Conservation (phyloP, 2,329 filamentous ascomycete genomes). For the Whalleya microplaca region DNA sequence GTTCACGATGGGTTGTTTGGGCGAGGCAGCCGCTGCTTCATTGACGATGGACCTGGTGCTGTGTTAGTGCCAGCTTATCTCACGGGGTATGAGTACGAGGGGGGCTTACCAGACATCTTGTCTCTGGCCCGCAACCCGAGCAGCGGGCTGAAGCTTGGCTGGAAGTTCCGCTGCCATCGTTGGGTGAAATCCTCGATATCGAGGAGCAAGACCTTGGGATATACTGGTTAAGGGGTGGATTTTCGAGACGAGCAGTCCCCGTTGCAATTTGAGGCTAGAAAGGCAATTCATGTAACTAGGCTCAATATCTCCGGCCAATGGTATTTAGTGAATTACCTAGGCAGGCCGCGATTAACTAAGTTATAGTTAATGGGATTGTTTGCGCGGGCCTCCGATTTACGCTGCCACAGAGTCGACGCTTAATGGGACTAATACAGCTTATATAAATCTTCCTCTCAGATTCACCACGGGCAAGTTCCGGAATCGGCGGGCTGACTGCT, state of each 20-base stretch:
- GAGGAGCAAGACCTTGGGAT: slow-evolving; percentile 3
- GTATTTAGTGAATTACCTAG: slow-evolving; percentile 2
- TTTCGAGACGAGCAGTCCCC: slow-evolving; percentile 3
- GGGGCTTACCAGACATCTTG: slow-evolving; percentile 56
- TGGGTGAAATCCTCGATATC: slow-evolving; percentile 32
- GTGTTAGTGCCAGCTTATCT: slow-evolving; percentile 15
- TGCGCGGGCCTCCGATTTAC: not conserved
- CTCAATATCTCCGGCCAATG: slow-evolving; percentile 6
- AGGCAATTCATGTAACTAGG: slow-evolving; percentile 28
- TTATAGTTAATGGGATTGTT: too few species aligned
- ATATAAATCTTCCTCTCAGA: not conserved
- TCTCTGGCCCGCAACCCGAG: slow-evolving; percentile 52
- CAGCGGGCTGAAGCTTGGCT: slow-evolving; percentile 54
- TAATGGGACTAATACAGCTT: not conserved
- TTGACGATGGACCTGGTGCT: slow-evolving; percentile 64
- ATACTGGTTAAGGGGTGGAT: slow-evolving; percentile 1
- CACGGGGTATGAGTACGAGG: not conserved
- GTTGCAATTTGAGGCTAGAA: slow-evolving; percentile 13
- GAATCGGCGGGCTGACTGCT: slow-evolving; percentile 21
- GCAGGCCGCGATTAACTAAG: too few species aligned
- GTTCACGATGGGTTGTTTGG: slow-evolving; percentile 67
- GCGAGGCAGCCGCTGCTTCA: slow-evolving; percentile 65
- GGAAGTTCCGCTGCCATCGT: slow-evolving; percentile 45
- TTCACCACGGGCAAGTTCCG: slow-evolving; percentile 12
- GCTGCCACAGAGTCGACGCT: too few species aligned